These are phyloP conservation scores for Ogataea philodendri DNA, from an alignment of 805 yeast genomes.

Conservation along the genomic window DNA sequence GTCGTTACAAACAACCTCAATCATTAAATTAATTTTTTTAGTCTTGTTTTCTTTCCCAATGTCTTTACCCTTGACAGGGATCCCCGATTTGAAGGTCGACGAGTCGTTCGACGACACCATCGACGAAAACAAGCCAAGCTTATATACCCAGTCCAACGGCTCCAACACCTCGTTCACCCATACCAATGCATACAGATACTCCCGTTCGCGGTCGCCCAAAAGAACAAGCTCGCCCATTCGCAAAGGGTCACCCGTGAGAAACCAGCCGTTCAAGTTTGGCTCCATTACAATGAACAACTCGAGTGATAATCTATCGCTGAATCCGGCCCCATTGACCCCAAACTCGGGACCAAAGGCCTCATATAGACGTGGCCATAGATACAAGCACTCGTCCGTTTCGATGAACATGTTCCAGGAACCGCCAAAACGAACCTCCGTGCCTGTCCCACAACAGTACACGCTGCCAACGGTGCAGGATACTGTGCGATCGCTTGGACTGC, in stretches of 20 bases:
- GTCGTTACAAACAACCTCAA: constrained; percentile 71
- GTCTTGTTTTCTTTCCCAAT: constrained; percentile 1
- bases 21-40: constrained; percentile 42
- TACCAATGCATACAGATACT: constrained; percentile 9
- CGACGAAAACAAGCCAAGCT: constrained; percentile 4
- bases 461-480: constrained; percentile 72
- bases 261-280: constrained; percentile 64
- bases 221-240: constrained; percentile 28
- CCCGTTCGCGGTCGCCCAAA: constrained; percentile 26
- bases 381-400: constrained; percentile 93
- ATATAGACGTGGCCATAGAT: constrained; percentile 89
- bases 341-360: constrained; percentile 45
- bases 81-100: constrained; percentile 6
- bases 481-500: constrained; percentile 51
- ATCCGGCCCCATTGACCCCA: constrained; percentile 10
- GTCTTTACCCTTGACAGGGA: constrained; percentile 5
- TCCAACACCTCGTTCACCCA: constrained; percentile 22
- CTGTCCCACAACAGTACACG: constrained; percentile 63
- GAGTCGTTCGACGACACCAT: constrained; percentile 1
- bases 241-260: constrained; percentile 34
- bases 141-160: constrained; percentile 19
- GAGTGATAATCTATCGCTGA: constrained; percentile 18
- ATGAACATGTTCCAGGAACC: constrained; percentile 96
- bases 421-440: constrained; percentile 61
- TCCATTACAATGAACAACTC: constrained; percentile 41